A percentile compares a stretch with the other conserved stretches of the same genome.
phyloP scores from a whole-genome alignment of 148 eudicot species.

The Vaccinium darrowii region DNA sequence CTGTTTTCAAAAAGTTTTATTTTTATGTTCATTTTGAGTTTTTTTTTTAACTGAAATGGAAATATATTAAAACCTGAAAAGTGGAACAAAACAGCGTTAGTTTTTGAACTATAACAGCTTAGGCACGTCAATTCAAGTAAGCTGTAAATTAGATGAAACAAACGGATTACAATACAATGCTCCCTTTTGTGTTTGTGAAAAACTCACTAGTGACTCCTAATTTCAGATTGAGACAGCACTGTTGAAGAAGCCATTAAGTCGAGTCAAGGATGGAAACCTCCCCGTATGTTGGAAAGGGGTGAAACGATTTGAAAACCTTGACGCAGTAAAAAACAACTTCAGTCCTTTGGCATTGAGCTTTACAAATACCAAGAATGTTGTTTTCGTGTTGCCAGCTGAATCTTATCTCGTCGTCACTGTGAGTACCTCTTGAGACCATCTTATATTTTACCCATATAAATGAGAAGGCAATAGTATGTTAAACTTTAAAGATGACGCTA shows the following conservation, averaged over 20 bases:
- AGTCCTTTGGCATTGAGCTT: constrained; percentile 23
- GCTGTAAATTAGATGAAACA: neutral
- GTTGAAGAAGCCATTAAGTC: constrained; percentile 12
- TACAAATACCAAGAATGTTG: constrained; percentile 10
- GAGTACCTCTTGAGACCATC: constrained; percentile 5
- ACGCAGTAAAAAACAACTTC: constrained; percentile 19
- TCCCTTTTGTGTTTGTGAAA: neutral
- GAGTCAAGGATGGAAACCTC: constrained; percentile 16
- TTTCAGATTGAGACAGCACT: constrained; percentile 19
- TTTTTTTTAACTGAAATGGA: neutral
- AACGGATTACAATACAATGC: neutral
- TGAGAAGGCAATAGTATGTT: neutral
- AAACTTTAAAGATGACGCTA: neutral
- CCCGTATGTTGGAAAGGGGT: constrained; percentile 26
- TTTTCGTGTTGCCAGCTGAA: constrained; percentile 16
- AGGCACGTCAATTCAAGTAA: neutral
- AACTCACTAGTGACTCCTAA: neutral
- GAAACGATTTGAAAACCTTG: constrained; percentile 11
- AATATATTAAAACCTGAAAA: neutral
- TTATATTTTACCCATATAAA: neutral
- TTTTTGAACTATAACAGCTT: neutral
- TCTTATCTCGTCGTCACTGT: constrained; percentile 24
- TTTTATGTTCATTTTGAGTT: neutral
- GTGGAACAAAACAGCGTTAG: neutral
- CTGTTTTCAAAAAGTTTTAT: neutral